Evolutionary conservation across 345 rosid genomes (phyloP).

Genomic region (Geranium rotundifolium): DNA sequence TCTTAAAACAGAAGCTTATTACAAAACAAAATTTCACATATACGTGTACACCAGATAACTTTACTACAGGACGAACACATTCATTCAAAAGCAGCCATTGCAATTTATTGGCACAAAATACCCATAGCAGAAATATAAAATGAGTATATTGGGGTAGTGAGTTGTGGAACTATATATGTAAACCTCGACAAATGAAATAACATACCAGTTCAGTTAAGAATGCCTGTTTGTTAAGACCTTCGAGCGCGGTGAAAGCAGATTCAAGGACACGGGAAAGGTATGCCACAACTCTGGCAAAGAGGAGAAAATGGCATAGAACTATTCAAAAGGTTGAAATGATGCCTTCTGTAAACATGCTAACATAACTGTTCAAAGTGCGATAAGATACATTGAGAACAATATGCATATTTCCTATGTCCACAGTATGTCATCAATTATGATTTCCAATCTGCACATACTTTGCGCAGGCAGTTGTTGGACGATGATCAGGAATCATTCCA

Average conservation of each 20-base stretch:
- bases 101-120: background rate
- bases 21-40: too few relatives aligned
- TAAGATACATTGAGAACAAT: background rate
- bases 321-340: background rate
- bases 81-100: too few relatives aligned
- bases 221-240: slow-evolving; percentile 97
- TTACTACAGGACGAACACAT: too few relatives aligned
- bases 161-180: background rate
- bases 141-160: background rate
- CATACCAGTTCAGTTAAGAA: slow-evolving; percentile 91
- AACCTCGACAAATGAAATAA: slow-evolving; percentile 6
- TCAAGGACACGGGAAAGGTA: slow-evolving; percentile 96
- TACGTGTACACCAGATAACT: too few relatives aligned
- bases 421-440: background rate
- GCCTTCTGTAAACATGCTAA: background rate
- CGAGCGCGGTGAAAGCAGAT: slow-evolving; percentile 87
- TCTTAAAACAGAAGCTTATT: too few relatives aligned
- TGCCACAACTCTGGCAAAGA: slow-evolving; percentile 66
- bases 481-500: slow-evolving; percentile 88
- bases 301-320: slow-evolving; percentile 7
- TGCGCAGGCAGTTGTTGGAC: slow-evolving; percentile 92
- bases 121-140: background rate
- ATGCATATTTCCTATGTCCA: background rate
- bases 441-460: slow-evolving; percentile 37
- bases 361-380: background rate